A percentile compares a stretch with the other conserved stretches of the same genome.
Evolutionary conservation across 305 asterid species (phyloP).

Genomic region (Ajuga reptans): DNA sequence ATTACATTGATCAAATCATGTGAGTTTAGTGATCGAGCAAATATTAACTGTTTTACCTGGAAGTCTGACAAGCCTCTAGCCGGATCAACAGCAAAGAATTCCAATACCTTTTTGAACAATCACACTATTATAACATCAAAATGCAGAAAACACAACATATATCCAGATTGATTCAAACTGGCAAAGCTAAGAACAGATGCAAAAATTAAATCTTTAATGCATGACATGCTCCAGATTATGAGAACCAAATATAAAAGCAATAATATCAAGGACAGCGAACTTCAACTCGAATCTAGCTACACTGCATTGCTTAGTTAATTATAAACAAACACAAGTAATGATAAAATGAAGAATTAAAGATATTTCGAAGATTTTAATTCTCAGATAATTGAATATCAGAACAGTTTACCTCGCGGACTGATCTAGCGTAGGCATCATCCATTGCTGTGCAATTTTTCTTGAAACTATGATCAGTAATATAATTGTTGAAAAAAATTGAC

Average conservation of each 20-base stretch:
- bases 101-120: conserved; percentile 52
- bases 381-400: conserved; percentile 9
- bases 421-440: conserved; percentile 91
- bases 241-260: neutral
- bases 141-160: neutral
- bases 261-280: conserved; percentile 8
- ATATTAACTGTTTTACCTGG: conserved; percentile 40
- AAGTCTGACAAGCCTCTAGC: conserved; percentile 69
- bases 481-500: neutral
- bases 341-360: neutral
- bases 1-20: conserved; percentile 10
- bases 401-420: conserved; percentile 51
- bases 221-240: conserved; percentile 1
- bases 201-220: neutral
- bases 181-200: neutral
- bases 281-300: neutral
- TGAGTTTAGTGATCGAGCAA: conserved; percentile 10
- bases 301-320: conserved; percentile 15
- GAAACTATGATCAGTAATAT: neutral
- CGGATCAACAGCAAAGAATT: conserved; percentile 69
- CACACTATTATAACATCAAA: neutral
- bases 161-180: neutral
- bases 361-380: neutral
- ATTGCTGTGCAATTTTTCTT: conserved; percentile 23
- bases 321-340: neutral